Evolutionary conservation across 2,329 filamentous ascomycete genomes (phyloP), one percentile per base, ranked within the genome.

Genomic region (Fusarium virguliforme): DNA sequence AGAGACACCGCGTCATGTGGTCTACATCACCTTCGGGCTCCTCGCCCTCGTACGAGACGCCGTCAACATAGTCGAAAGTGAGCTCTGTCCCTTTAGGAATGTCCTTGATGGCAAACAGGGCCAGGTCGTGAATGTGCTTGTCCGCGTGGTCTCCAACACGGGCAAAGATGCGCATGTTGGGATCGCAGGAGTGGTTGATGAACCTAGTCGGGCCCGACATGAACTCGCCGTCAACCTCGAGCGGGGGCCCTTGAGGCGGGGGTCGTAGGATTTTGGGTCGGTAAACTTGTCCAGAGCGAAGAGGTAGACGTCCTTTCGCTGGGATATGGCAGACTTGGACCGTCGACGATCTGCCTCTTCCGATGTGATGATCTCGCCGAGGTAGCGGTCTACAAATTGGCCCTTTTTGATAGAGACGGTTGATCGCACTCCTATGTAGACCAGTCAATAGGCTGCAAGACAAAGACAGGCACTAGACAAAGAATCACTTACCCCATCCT

Each of bases 271-370:
- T 6, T 84, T 73, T 0, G 84, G 81, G 60, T 92, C 87, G 1
- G 85, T 88, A 77, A 95, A 95, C 77, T 96, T 96, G 83, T 97
- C 94, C 2, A 97, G 88, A 1, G 87, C 89, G 79, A 95, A 96
- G 1, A 96, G 86, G 73, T 96, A 96, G 0, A 92, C 89, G 24
- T 92, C 90, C 74, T 95, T 95, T n/a, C 85, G 85, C 64, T 88
- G 84, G 0, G 86, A 86, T 3, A 87, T 80, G 32, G 84, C 83
- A 3, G 89, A 87, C 1, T 83, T 81, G 1, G 83, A 82, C 7
- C 93, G 90, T 3, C 94, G 89, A 2, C 84, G 82, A 15, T 90
- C 86, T 0, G 93, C 92, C 80, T 95, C 90, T 3, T 79, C 73
- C 0, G 85, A 83, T 2, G 89, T 90, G 73, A 93, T 90, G 62